These are phyloP conservation scores for Rosa chinensis DNA, from an alignment of 306 rosid genomes.

Conservation along the genomic window DNA sequence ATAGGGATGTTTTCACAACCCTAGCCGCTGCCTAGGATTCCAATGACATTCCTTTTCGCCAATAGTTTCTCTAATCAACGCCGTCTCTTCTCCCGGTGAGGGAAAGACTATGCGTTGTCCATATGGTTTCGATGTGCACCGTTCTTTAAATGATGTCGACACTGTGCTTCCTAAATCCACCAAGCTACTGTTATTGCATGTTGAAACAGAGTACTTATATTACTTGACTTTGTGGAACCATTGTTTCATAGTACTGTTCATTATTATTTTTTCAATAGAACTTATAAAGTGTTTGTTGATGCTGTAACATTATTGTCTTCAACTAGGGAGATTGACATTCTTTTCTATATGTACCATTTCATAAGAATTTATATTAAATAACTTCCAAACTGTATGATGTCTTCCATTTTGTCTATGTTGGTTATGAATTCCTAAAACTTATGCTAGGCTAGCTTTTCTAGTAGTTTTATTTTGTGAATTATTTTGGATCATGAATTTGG, in stretches of 20 bases:
- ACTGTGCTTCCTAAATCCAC: not conserved
- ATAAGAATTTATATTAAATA: not conserved
- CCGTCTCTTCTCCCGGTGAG: too few relatives aligned
- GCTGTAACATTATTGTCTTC: not conserved
- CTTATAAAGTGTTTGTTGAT: not conserved
- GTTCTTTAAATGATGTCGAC: too few relatives aligned
- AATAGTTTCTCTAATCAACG: too few relatives aligned
- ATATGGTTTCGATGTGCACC: too few relatives aligned
- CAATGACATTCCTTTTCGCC: too few relatives aligned
- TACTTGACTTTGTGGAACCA: not conserved
- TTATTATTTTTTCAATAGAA: not conserved
- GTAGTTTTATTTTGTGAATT: too few relatives aligned
- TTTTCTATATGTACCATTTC: not conserved
- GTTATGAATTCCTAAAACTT: not conserved
- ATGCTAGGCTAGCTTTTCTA: too few relatives aligned
- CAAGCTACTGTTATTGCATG: not conserved
- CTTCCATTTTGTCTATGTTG: not conserved
- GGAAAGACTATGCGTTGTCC: too few relatives aligned
- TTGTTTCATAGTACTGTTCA: slow-evolving; percentile 2
- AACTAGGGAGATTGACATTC: not conserved
- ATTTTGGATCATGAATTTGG: too few relatives aligned
- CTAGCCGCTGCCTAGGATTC: too few relatives aligned
- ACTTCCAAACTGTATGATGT: not conserved
- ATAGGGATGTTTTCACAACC: too few relatives aligned
- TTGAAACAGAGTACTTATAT: not conserved